Conservation (phyloP, 768 basidiomycete genomes). For the Pulveroboletus sp. region DNA sequence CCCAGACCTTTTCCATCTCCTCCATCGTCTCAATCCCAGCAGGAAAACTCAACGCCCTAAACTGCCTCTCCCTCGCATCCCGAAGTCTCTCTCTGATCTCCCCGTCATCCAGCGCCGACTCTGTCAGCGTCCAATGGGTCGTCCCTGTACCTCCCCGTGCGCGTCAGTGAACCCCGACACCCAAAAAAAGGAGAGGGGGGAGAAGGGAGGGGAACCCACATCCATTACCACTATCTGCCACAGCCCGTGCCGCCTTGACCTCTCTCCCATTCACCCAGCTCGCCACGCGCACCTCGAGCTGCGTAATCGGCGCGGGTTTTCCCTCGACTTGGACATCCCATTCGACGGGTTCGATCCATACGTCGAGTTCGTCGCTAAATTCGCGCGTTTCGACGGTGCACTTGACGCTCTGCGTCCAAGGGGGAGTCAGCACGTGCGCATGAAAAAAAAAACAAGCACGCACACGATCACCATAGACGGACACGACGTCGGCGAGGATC, state of each 20-base stretch:
- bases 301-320: conserved; percentile 44
- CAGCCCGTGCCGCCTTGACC: conserved; percentile 38
- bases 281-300: conserved; percentile 50
- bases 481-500: conserved; percentile 54
- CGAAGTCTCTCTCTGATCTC: conserved; percentile 38
- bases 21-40: conserved; percentile 36
- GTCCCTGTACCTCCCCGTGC: too few species aligned
- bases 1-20: conserved; percentile 32
- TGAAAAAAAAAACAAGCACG: conserved; percentile 14
- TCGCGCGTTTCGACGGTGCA: conserved; percentile 61
- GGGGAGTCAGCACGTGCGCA: background rate
- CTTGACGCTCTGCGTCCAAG: conserved; percentile 45
- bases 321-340: conserved; percentile 39
- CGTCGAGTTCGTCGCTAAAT: conserved; percentile 41
- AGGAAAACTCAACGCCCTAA: conserved; percentile 47
- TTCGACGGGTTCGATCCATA: conserved; percentile 65
- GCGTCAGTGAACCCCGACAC: too few species aligned
- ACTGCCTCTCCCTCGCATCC: conserved; percentile 40
- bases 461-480: conserved; percentile 67
- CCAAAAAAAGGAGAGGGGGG: too few species aligned
- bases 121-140: conserved; percentile 54
- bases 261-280: conserved; percentile 44
- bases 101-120: conserved; percentile 30
- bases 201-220: too few species aligned
- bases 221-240: too few species aligned